Base-by-base conservation (phyloP, 805 yeast species). In the Wickerhamiella spandovensis region DNA sequence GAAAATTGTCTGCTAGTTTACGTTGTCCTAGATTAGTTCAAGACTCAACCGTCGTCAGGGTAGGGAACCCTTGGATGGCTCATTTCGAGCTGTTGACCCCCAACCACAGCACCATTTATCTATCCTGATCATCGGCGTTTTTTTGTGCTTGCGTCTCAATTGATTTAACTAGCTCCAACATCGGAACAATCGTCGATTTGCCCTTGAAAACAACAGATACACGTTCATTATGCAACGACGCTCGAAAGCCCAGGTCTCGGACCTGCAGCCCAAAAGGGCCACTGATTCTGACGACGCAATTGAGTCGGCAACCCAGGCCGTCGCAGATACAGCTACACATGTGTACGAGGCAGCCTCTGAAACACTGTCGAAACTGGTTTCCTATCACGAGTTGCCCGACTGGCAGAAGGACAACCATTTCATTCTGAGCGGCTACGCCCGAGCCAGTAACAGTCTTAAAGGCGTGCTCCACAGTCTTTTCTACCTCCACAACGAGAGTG, bases 381-480 rank as follows among this genome's bases (percentile, higher is more conserved):
- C 46, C 21, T 44, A 12, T 18, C 37, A 78, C 52, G 82, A 82
- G 55, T 62, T 84, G 24, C 84, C 80, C 22, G 74, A 67, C 15
- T 83, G 92, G 92, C 88, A 82, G 60, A 70, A 74, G 52, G 92
- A 84, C 60, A 84, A 84, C 61, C 82, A 79, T 56, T 79, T 64
- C 60, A 83, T 84, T 44, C 61, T 68, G 41, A 67, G 78, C 0
- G 87, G 87, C 4, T 84, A 84, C 58, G 81, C 83, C 18, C 71
- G 69, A 32, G 78, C 75, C 49, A 76, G 84, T 0, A 56, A 63
- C 32, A 75, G 82, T 28, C 72, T 66, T 54, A 47, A 51, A 43
- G 65, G 63, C 46, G 77, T 83, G 51, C 51, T 78, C 17, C 56
- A 66, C 39, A 74, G 84, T 2, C 62, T 82, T 44, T 55, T 69